A percentile compares a stretch with the other conserved stretches of the same genome.
Evolutionary conservation across 305 asterid genomes (phyloP).

Genomic region (Ruellia speciosa): DNA sequence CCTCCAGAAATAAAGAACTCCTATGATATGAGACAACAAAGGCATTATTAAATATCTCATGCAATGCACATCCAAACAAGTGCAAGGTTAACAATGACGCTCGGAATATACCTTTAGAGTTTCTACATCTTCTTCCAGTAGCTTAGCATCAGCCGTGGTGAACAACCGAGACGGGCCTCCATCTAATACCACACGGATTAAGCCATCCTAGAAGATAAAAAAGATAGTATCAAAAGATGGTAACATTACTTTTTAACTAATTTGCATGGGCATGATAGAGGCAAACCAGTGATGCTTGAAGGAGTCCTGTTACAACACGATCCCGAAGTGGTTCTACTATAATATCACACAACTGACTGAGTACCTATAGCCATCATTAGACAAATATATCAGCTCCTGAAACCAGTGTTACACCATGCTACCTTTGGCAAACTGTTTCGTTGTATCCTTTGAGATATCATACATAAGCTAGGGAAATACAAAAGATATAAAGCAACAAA

Average conservation of each 20-base stretch:
- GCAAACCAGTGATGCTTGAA: slow-evolving; percentile 93
- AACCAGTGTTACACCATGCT: neutral
- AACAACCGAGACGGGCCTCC: slow-evolving; percentile 88
- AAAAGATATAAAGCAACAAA: neutral
- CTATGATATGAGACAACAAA: slow-evolving; percentile 24
- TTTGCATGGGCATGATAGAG: slow-evolving; percentile 18
- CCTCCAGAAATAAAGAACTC: slow-evolving; percentile 98
- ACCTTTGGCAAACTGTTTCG: neutral
- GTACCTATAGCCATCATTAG: slow-evolving; percentile 50
- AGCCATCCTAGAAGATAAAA: slow-evolving; percentile 60
- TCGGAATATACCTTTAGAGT: slow-evolving; percentile 58
- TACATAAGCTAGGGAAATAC: neutral
- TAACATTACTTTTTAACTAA: slow-evolving; percentile 6
- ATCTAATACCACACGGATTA: slow-evolving; percentile 75
- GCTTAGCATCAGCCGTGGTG: slow-evolving; percentile 65
- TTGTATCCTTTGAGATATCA: neutral
- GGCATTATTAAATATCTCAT: slow-evolving; percentile 8
- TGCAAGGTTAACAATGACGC: too few relatives aligned
- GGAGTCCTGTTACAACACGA: slow-evolving; percentile 91
- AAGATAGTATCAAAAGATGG: slow-evolving; percentile 20
- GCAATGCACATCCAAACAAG: too few relatives aligned
- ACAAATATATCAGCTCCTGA: slow-evolving; percentile 10
- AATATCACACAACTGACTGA: slow-evolving; percentile 78
- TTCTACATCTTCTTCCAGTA: slow-evolving; percentile 84
- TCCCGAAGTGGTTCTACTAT: slow-evolving; percentile 92